phyloP scores from a whole-genome alignment of 169 alveolate genomes.

The Babesia ovata region DNA sequence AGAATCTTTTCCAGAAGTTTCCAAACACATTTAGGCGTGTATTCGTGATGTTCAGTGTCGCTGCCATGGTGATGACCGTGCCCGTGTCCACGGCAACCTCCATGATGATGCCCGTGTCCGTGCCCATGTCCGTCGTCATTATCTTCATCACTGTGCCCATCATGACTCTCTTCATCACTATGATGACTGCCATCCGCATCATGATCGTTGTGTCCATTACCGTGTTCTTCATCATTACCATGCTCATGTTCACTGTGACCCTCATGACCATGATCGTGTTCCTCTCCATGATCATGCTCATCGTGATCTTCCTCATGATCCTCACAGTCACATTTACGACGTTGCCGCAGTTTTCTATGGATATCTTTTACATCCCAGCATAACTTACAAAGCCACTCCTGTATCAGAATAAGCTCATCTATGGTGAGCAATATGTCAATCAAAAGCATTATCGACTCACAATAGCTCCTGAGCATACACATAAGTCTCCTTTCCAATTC shows the following conservation, averaged over 20 bases:
- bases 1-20: background rate
- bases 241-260: background rate
- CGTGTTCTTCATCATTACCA: too few relatives aligned
- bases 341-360: background rate
- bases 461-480: background rate
- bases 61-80: background rate
- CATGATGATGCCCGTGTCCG: too few relatives aligned
- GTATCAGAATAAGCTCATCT: constrained; percentile 12
- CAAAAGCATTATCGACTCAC: constrained; percentile 17
- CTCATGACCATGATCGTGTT: background rate
- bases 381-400: constrained; percentile 30
- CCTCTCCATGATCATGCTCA: background rate
- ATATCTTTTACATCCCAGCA: background rate
- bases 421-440: background rate
- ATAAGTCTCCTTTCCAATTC: background rate
- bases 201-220: too few relatives aligned
- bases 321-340: background rate
- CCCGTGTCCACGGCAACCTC: background rate
- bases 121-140: background rate
- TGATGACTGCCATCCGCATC: too few relatives aligned
- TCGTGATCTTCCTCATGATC: background rate
- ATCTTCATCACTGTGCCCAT: background rate
- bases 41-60: background rate
- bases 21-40: constrained; percentile 2
- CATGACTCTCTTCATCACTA: too few relatives aligned